Percentiles rank a stretch among this genome's conserved stretches.
Evolutionary conservation across 2,329 filamentous ascomycete genomes (phyloP).

Genomic region (Penicillium griseofulvum): DNA sequence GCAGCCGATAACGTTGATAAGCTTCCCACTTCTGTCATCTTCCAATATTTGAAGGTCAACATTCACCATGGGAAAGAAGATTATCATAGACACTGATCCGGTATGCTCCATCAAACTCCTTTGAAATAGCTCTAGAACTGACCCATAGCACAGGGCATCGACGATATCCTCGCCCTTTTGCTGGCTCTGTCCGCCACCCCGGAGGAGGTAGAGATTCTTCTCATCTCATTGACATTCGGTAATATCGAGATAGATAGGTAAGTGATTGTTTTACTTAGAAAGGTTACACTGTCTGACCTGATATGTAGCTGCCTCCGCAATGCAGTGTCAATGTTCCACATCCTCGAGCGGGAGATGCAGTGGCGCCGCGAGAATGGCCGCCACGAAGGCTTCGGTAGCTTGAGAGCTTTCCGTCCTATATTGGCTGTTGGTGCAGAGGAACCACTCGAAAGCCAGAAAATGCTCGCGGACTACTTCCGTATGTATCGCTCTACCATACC

Average conservation of each 20-base stretch:
- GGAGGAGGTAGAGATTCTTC: slow-evolving; percentile 79
- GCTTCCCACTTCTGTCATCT: slow-evolving; percentile 4
- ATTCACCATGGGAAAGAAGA: slow-evolving; percentile 62
- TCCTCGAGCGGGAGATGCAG: slow-evolving; percentile 81
- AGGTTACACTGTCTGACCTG: neutral
- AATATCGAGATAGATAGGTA: slow-evolving; percentile 86
- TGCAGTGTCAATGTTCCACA: slow-evolving; percentile 84
- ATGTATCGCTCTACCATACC: slow-evolving; percentile 33
- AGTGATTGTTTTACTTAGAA: slow-evolving; percentile 7
- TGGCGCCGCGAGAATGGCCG: slow-evolving; percentile 73
- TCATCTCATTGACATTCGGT: slow-evolving; percentile 89
- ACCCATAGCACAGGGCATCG: slow-evolving; percentile 59
- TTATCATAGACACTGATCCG: slow-evolving; percentile 97
- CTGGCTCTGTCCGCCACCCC: slow-evolving; percentile 77
- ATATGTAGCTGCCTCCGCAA: slow-evolving; percentile 74
- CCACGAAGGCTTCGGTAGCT: slow-evolving; percentile 67
- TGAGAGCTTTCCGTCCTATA: slow-evolving; percentile 72
- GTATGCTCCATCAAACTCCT: slow-evolving; percentile 47
- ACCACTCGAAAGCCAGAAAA: slow-evolving; percentile 75
- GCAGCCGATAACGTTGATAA: slow-evolving; percentile 13
- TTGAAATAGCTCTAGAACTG: neutral
- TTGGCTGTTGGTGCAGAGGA: slow-evolving; percentile 84
- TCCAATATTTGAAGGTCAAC: neutral
- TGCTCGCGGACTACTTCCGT: slow-evolving; percentile 89
- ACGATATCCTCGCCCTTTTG: slow-evolving; percentile 86